Percentiles rank a stretch among this genome's conserved stretches.
phyloP scores from a whole-genome alignment of 305 asterid genomes.

The Vinca major region DNA sequence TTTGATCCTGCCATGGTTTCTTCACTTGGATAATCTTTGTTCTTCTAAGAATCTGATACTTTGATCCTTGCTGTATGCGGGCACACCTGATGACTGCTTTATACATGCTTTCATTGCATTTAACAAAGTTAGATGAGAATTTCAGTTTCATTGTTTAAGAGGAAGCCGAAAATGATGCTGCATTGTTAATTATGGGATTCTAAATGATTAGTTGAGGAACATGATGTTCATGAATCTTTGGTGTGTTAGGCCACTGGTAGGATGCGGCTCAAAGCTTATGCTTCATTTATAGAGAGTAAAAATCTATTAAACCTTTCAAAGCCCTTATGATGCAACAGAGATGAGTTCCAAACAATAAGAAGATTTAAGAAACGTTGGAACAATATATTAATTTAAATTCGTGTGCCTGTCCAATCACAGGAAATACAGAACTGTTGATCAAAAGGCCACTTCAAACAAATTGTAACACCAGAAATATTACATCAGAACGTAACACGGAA shows the following conservation, averaged over 20 bases:
- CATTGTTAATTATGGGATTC: conserved; percentile 7
- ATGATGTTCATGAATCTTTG: conserved; percentile 26
- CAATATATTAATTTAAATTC: background rate
- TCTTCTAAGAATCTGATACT: no score
- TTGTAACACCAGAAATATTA: no score
- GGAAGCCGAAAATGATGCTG: conserved; percentile 4
- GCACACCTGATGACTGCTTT: conserved; percentile 9
- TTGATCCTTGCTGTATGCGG: background rate
- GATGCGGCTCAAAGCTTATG: background rate
- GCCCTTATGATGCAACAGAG: no score
- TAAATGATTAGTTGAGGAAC: conserved; percentile 28
- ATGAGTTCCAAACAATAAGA: no score
- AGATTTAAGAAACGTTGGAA: background rate
- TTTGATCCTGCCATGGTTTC: conserved; percentile 15
- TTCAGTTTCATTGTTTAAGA: conserved; percentile 15
- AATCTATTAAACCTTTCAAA: no score
- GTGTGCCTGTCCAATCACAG: background rate
- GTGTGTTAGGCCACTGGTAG: conserved; percentile 16
- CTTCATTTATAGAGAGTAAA: no score
- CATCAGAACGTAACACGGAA: no score
- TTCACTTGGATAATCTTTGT: no score
- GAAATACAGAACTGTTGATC: no score
- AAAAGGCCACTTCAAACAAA: background rate
- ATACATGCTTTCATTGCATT: conserved; percentile 17
- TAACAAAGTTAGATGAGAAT: background rate